These are phyloP conservation scores for Fallopia convolvulus DNA, from an alignment of 148 eudicot species.

Conservation along the genomic window DNA sequence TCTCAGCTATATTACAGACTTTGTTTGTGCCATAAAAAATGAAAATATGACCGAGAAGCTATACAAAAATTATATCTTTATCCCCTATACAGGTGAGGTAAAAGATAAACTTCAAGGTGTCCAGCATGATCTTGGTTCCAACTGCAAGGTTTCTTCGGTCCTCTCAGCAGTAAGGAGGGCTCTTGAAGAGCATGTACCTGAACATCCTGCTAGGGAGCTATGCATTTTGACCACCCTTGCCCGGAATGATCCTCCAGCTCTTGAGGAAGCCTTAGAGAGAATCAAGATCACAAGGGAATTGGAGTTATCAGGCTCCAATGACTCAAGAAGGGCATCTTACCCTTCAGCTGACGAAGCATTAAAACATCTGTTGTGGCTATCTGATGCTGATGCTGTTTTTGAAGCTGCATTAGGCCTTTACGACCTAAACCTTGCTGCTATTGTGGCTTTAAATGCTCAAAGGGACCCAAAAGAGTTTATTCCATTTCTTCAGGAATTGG, in stretches of 20 bases:
- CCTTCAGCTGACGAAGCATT: conserved; percentile 96
- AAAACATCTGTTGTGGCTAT: conserved; percentile 89
- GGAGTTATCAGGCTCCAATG: conserved; percentile 60
- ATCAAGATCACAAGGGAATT: conserved; percentile 70
- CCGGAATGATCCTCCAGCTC: conserved; percentile 87
- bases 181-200: conserved; percentile 73
- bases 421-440: conserved; percentile 95
- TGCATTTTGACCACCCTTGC: conserved; percentile 97
- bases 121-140: conserved; percentile 18
- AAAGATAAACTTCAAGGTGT: conserved; percentile 25
- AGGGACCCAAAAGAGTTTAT: conserved; percentile 94
- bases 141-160: conserved; percentile 54
- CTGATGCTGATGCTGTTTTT: conserved; percentile 80
- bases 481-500: conserved; percentile 84
- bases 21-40: conserved; percentile 76
- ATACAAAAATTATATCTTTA: conserved; percentile 50
- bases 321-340: conserved; percentile 36
- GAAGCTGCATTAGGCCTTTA: conserved; percentile 97
- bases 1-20: conserved; percentile 80
- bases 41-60: conserved; percentile 63
- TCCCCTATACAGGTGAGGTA: conserved; percentile 31
- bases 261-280: conserved; percentile 82
- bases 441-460: conserved; percentile 92
- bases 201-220: conserved; percentile 80
- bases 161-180: conserved; percentile 65